Percentiles rank a stretch among this genome's conserved stretches.
Evolutionary conservation across 805 yeast species (phyloP).

Genomic region (Saccharomyces mikatae): DNA sequence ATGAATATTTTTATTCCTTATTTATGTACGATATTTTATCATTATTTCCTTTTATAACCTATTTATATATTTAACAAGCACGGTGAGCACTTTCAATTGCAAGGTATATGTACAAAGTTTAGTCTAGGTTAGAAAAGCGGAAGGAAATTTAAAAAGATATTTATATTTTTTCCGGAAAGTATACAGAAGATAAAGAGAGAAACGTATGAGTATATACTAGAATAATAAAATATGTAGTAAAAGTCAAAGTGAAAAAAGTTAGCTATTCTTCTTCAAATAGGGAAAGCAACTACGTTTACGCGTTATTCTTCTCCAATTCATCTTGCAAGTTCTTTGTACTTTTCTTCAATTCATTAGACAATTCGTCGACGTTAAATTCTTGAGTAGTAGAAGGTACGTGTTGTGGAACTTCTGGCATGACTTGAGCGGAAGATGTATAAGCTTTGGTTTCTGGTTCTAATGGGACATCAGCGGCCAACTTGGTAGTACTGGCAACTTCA

Average conservation of each 20-base stretch:
- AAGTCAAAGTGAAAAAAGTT: not conserved
- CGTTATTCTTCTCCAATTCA: slow-evolving; percentile 27
- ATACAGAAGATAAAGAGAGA: not conserved
- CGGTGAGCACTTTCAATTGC: not conserved
- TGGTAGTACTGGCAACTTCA: slow-evolving; percentile 18
- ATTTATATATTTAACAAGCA: not conserved
- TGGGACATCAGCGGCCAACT: slow-evolving; percentile 24
- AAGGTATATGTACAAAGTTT: not conserved
- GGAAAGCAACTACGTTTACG: not conserved
- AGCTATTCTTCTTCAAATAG: not conserved
- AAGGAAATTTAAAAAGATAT: not conserved
- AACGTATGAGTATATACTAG: not conserved
- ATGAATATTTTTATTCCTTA: not conserved
- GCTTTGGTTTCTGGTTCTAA: slow-evolving; percentile 18
- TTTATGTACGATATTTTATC: not conserved
- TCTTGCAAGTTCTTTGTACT: slow-evolving; percentile 27
- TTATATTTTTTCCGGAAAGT: not conserved
- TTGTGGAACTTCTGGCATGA: slow-evolving; percentile 34
- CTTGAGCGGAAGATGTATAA: slow-evolving; percentile 29
- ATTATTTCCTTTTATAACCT: not conserved
- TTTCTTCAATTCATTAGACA: slow-evolving; percentile 16
- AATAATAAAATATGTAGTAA: not conserved
- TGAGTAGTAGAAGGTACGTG: slow-evolving; percentile 23
- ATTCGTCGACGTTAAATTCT: slow-evolving; percentile 19
- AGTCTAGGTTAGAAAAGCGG: not conserved